These are phyloP conservation scores for Globisporangium sylvaticum DNA, from an alignment of 352 stramenopile species.

Conservation along the genomic window DNA sequence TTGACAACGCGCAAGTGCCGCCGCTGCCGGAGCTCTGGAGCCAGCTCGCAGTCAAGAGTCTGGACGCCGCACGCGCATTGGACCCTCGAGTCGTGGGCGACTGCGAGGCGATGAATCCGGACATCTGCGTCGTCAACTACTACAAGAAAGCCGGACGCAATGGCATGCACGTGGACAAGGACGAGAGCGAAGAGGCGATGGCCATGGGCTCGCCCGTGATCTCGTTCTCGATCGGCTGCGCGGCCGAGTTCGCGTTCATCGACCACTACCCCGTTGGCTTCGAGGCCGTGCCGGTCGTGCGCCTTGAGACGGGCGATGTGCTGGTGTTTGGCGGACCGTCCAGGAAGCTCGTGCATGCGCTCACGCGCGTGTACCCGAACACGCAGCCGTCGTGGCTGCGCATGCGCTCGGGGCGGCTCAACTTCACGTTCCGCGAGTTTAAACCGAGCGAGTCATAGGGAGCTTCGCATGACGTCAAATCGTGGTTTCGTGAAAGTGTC, in stretches of 20 bases:
- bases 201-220: constrained; percentile 59
- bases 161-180: constrained; percentile 73
- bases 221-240: constrained; percentile 64
- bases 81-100: constrained; percentile 47
- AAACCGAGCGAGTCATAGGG: constrained; percentile 29
- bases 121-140: constrained; percentile 76
- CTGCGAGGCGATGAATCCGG: constrained; percentile 37
- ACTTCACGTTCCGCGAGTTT: constrained; percentile 71
- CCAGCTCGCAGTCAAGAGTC: constrained; percentile 30
- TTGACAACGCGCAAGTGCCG: constrained; percentile 34
- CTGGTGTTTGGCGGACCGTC: constrained; percentile 68
- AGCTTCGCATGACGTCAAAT: too few species aligned
- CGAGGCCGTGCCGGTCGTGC: constrained; percentile 56
- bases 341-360: constrained; percentile 54
- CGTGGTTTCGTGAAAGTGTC: neutral
- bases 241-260: constrained; percentile 64
- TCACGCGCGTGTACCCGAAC: constrained; percentile 60
- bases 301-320: constrained; percentile 60
- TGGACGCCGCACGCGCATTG: constrained; percentile 28
- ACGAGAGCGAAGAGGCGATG: constrained; percentile 59
- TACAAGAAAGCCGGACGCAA: constrained; percentile 74
- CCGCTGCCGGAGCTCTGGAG: constrained; percentile 34
- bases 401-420: constrained; percentile 60
- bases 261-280: constrained; percentile 46
- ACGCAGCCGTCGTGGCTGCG: constrained; percentile 48